These are phyloP conservation scores for Penicillium pancosmium DNA, from an alignment of 495 filamentous ascomycete genomes.

Conservation along the genomic window DNA sequence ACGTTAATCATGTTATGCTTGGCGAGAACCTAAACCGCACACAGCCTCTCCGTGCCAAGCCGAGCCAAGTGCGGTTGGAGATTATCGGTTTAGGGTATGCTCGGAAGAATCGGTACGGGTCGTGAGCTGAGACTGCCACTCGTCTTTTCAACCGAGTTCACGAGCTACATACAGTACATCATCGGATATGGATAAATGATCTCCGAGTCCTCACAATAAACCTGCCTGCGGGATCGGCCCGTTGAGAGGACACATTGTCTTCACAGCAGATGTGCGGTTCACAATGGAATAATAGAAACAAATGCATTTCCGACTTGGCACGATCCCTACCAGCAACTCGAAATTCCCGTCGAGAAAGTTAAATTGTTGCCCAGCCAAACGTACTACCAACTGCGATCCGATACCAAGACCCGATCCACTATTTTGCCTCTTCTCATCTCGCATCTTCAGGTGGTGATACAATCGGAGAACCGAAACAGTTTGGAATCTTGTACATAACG, in stretches of 20 bases:
- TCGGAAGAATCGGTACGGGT: background rate
- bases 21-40: background rate
- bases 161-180: background rate
- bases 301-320: too few relatives aligned
- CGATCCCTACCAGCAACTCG: too few relatives aligned
- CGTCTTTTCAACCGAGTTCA: background rate
- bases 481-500: background rate
- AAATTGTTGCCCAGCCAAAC: background rate
- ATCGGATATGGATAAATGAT: background rate
- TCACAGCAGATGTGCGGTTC: too few relatives aligned
- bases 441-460: background rate
- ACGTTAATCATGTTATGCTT: background rate
- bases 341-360: too few relatives aligned
- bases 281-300: too few relatives aligned
- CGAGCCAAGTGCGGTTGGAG: background rate
- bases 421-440: background rate
- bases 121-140: background rate
- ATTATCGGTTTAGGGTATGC: background rate
- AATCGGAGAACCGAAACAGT: background rate
- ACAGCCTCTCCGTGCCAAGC: background rate
- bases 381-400: background rate
- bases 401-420: background rate
- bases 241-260: too few relatives aligned
- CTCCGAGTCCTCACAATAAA: background rate
- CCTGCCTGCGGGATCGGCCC: too few relatives aligned